Conservation (phyloP, 140 eudicot genomes). For the Senecio squalidus region DNA sequence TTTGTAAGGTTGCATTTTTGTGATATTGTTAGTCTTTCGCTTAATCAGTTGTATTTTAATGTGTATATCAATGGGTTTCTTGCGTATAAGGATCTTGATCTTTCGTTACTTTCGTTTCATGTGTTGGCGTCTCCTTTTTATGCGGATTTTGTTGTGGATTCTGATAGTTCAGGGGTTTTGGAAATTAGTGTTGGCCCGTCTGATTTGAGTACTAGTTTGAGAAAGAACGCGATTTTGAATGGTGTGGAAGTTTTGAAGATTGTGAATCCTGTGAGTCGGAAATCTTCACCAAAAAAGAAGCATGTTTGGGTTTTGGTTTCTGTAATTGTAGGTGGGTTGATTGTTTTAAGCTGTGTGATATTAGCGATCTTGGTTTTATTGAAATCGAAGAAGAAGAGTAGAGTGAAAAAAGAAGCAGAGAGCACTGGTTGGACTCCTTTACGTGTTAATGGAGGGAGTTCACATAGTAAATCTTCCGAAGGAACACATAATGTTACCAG, state of each 20-base stretch:
- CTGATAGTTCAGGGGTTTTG: constrained; percentile 41
- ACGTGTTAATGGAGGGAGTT: constrained; percentile 50
- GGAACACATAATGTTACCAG: constrained; percentile 49
- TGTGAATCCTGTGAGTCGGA: constrained; percentile 27
- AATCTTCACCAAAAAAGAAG: constrained; percentile 26
- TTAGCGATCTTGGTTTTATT: constrained; percentile 32
- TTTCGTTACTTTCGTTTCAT: constrained; percentile 55
- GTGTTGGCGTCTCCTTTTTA: constrained; percentile 75
- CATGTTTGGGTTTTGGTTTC: constrained; percentile 39
- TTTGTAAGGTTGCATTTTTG: constrained; percentile 86
- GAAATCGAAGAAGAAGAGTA: constrained; percentile 37
- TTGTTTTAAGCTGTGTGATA: constrained; percentile 24
- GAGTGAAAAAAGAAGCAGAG: constrained; percentile 37
- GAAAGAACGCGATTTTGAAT: constrained; percentile 71
- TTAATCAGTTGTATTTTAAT: constrained; percentile 67
- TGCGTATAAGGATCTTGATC: constrained; percentile 70
- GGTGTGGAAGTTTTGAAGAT: constrained; percentile 90
- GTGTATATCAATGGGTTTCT: constrained; percentile 56
- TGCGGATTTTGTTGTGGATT: constrained; percentile 65
- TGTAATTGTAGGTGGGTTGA: constrained; percentile 41
- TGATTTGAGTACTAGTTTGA: constrained; percentile 56
- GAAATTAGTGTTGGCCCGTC: constrained; percentile 79
- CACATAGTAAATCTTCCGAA: constrained; percentile 49
- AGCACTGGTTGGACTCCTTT: constrained; percentile 87
- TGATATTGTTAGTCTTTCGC: constrained; percentile 73